Conservation (phyloP, 1,139 yeast genomes). For the Nakaseomyces delphensis region DNA sequence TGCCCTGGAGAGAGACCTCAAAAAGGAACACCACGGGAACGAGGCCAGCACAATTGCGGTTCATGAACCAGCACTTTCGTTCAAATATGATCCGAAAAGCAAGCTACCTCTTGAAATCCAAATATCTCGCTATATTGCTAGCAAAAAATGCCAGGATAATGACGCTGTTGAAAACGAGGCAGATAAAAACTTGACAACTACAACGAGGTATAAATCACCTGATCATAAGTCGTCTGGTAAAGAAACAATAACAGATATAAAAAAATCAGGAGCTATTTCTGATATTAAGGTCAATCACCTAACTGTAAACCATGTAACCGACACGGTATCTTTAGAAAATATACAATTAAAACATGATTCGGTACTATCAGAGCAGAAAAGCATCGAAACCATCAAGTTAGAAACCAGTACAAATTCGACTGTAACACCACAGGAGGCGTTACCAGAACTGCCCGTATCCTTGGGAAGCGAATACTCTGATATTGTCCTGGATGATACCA, state of each 20-base stretch:
- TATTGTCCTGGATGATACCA: not conserved
- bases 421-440: not conserved
- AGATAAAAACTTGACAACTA: not conserved
- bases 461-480: not conserved
- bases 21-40: conserved; percentile 57
- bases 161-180: not conserved
- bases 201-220: not conserved
- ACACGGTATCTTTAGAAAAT: not conserved
- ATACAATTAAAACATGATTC: not conserved
- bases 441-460: not conserved
- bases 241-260: not conserved
- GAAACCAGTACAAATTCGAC: not conserved
- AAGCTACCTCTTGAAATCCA: conserved; percentile 16
- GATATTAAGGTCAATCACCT: not conserved
- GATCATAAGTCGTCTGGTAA: not conserved
- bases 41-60: conserved; percentile 52
- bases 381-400: not conserved
- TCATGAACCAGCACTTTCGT: conserved; percentile 56
- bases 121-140: not conserved
- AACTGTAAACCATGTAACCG: not conserved
- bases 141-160: conserved; percentile 1
- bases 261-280: not conserved
- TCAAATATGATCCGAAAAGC: conserved; percentile 36
- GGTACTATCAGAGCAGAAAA: not conserved
- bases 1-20: conserved; percentile 86